Percentiles rank a stretch among this genome's conserved stretches.
These are phyloP conservation scores for Moniliophthora roreri DNA, from an alignment of 1,284 basidiomycete genomes.

Conservation along the genomic window DNA sequence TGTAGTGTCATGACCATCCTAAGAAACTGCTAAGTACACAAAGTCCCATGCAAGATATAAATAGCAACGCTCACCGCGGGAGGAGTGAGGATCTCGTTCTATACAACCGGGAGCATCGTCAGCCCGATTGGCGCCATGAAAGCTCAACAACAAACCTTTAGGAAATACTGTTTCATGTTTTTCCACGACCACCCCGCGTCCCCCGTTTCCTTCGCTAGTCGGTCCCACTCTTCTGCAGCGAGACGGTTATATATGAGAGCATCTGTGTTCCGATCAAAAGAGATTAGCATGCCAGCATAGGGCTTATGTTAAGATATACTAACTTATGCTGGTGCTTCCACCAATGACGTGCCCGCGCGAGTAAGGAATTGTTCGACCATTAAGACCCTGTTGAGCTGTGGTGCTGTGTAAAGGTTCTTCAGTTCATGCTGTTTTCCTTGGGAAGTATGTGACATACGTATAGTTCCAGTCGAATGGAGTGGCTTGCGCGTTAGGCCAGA, in stretches of 20 bases:
- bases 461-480: slow-evolving; percentile 12
- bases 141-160: neutral
- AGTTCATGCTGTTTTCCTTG: too few relatives aligned
- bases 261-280: neutral
- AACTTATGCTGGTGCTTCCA: slow-evolving; percentile 11
- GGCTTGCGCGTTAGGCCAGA: slow-evolving; percentile 1
- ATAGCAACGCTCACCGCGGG: neutral
- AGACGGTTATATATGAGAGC: neutral
- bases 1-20: slow-evolving; percentile 3
- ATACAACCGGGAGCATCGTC: too few relatives aligned
- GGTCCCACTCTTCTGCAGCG: neutral
- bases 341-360: slow-evolving; percentile 9
- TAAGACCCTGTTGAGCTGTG: slow-evolving; percentile 8
- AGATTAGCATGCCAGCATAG: neutral
- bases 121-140: neutral
- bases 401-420: neutral
- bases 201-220: neutral
- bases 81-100: slow-evolving; percentile 1
- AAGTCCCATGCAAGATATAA: neutral
- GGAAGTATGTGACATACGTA: neutral
- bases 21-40: too few relatives aligned
- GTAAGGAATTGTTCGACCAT: neutral
- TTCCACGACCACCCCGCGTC: slow-evolving; percentile 2
- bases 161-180: neutral
- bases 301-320: neutral